phyloP scores from a whole-genome alignment of 108 stramenopile species.

The Halocafeteria seosinensis region DNA sequence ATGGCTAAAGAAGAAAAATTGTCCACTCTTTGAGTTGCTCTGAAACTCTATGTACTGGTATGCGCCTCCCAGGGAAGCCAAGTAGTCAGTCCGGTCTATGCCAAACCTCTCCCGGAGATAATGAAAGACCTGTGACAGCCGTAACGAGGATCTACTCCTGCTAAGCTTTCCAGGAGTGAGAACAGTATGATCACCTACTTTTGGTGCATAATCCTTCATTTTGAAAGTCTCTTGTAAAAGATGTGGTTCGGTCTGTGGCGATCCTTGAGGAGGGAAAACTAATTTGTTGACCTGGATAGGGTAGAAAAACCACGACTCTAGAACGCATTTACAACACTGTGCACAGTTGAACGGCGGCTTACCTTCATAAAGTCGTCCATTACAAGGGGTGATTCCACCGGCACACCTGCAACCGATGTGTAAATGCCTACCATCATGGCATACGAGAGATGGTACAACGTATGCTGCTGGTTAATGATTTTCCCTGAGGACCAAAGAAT shows the following conservation, averaged over 20 bases:
- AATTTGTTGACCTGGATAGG: slow-evolving; percentile 63
- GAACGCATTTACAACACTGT: not conserved
- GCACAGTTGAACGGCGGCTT: not conserved
- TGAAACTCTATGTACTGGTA: slow-evolving; percentile 96
- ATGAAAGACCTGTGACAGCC: too few relatives aligned
- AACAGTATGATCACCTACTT: too few relatives aligned
- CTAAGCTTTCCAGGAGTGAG: too few relatives aligned
- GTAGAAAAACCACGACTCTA: too few relatives aligned
- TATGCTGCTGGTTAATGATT: slow-evolving; percentile 70
- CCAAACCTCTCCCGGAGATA: slow-evolving; percentile 69
- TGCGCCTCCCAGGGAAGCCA: slow-evolving; percentile 77
- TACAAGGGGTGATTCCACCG: slow-evolving; percentile 1
- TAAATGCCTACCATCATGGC: slow-evolving; percentile 92
- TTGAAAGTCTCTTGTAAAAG: slow-evolving; percentile 88
- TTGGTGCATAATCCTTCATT: slow-evolving; percentile 86
- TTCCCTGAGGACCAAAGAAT: too few relatives aligned
- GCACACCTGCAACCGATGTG: slow-evolving; percentile 49
- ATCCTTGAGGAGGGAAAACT: slow-evolving; percentile 65
- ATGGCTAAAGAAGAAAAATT: slow-evolving; percentile 95
- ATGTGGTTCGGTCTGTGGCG: slow-evolving; percentile 71
- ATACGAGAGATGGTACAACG: slow-evolving; percentile 74
- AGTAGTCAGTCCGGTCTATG: slow-evolving; percentile 72
- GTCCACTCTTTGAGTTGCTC: slow-evolving; percentile 87
- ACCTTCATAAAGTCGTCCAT: slow-evolving; percentile 62
- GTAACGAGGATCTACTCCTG: too few relatives aligned